Base-by-base conservation (phyloP, 306 rosid genomes). In the Abrus pulchellus region DNA sequence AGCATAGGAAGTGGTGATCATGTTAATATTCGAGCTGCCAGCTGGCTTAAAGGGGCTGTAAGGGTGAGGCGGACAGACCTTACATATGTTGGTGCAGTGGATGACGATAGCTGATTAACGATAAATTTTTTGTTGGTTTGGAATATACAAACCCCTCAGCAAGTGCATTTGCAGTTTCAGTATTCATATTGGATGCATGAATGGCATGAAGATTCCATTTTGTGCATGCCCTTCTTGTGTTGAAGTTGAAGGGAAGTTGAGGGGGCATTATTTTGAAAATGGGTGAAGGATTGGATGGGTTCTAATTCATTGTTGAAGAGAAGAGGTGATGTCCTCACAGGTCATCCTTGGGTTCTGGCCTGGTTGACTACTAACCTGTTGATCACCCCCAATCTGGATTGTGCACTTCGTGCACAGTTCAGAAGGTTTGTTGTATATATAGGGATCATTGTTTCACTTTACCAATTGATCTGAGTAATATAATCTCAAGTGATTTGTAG, bases 1-100 rank as follows among this genome's bases (percentile, higher is more conserved):
- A 83, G 83, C 57, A 85, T 89, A 34, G 96, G 94, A 81, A 81
- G 88, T 45, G 90, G 90, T 45, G 94, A 91, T 70, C 95, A 85
- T 74, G 91, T 83, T 33, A 93, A 91, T 77, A 90, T 91, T 83
- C 93, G 86, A 81, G 99, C 98, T 12, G 80, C 91, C 13, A 83
- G 92, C 89, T 95, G 93, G 94, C 98, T 95, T 10, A 95, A 89
- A 81, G 99, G 99, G 73, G 86, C 97, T 13, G 85, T 95, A 33
- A 89, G 99, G 84, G 94, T 91, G 81, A 90, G 99, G 74, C 90
- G 99, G 68, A 95, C 90, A 12, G 99, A 93, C 86, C 94, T 95
- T 56, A 91, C 98, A 8, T 95, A 95, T 82, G 79, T 93, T 81
- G 99, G 99, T 56, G 84, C 92, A 0, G 85, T 91, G 79, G 99